Percentiles rank a stretch among this genome's conserved stretches.
phyloP scores from a whole-genome alignment of 208 protist genomes.

The Entamoeba invadens region DNA sequence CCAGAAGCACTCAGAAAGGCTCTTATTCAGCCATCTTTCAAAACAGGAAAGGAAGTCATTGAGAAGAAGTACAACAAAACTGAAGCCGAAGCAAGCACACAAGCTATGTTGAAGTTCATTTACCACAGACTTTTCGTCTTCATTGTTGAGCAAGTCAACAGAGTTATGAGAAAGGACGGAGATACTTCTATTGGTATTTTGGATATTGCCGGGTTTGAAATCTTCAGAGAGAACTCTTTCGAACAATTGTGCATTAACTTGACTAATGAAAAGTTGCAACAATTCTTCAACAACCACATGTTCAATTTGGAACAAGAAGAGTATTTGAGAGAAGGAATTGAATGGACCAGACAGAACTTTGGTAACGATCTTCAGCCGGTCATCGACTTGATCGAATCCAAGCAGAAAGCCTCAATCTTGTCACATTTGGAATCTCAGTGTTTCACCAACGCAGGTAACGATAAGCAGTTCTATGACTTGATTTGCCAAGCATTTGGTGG shows the following conservation, averaged over 20 bases:
- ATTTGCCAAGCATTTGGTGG: neutral
- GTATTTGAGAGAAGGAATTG: conserved; percentile 73
- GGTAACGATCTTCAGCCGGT: neutral
- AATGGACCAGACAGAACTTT: conserved; percentile 69
- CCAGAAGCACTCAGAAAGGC: neutral
- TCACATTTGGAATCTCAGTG: neutral
- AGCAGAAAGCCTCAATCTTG: neutral
- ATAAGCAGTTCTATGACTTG: neutral
- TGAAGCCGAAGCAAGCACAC: neutral
- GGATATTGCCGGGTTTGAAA: conserved; percentile 82
- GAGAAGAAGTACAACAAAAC: neutral
- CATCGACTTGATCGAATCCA: conserved; percentile 3
- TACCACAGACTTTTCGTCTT: neutral
- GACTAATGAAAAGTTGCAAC: conserved; percentile 83
- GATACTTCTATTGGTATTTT: conserved; percentile 61
- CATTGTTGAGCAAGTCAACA: neutral
- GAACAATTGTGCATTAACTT: conserved; percentile 90
- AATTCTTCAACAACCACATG: conserved; percentile 87
- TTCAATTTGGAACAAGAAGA: conserved; percentile 82
- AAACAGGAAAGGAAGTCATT: neutral
- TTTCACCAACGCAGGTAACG: neutral
- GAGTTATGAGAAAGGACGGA: neutral
- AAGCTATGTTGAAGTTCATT: neutral
- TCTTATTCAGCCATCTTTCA: neutral
- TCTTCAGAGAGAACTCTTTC: conserved; percentile 74